Base-by-base conservation (phyloP, 495 filamentous ascomycete species). In the Filosporella fistucella region DNA sequence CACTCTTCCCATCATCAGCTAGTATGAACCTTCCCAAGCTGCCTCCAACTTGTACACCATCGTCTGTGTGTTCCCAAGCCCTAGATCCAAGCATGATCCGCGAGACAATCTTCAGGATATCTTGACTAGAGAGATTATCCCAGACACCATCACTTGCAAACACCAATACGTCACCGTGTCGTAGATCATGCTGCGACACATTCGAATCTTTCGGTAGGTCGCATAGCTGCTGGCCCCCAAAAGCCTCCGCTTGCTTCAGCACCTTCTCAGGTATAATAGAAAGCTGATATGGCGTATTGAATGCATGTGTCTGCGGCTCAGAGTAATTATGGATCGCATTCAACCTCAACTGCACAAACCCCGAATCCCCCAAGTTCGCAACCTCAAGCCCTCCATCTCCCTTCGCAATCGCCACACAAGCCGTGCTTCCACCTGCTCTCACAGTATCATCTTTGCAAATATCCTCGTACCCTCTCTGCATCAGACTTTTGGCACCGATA, bases 361-460 rank as follows among this genome's bases (percentile, higher is more conserved):
- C 93, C n/a, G 90, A 96, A 67, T 98, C 93, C 51, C 93, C 93
- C n/a, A 98, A 71, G 62, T 98, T 98, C 30, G 93, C 94, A 42
- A 95, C 78, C 53, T 91, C 84, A 14, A 96, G 70, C 9, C 66
- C 71, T 13, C 93, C 94, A 54, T 86, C 74, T 1, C 72, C 69
- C 16, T 72, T 68, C 17, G 81, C 81, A 28, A 94, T 71, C 8
- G 82, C 93, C 5, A 99, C 78, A 40, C 85, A 86, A 13, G 91
- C 93, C 10, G 93, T 99, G 58, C 86, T 89, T 14, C 91, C 93
- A 33, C 93, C 93, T 2, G 87, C 94, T 7, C 64, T 62, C 53
- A 99, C 84, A 11, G 65, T 59, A 13, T 78, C 63, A 60, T 96
- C 89, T 41, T 75, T 73, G 41, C 88, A 78, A 6, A 96, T 82